Base-by-base conservation (phyloP, 768 basidiomycete species). In the Termitomyces sp. region DNA sequence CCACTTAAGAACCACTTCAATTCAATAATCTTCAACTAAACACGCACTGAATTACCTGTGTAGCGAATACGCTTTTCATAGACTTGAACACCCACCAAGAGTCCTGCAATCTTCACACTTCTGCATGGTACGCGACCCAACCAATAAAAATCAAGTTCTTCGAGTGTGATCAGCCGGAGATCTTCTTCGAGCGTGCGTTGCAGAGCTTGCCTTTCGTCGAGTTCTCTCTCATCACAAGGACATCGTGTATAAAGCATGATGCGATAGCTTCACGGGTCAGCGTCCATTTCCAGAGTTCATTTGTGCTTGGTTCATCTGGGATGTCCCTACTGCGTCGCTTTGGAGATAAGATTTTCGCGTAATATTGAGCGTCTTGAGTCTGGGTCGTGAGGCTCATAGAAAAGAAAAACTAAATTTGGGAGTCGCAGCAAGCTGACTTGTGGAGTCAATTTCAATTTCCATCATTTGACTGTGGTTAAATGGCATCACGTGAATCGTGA, bases 121-220 rank as follows among this genome's bases (percentile, higher is more conserved):
- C 88, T 74, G 66, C 88, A 90, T 3, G 90, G 90, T 1, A 86
- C 74, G 17, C 82, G 70, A 10, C 87, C 86, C 14, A 92, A 69
- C 85, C 86, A 85, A 65, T 77, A 90, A 59, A 83, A 87, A 54
- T 88, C 85, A 35, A 65, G 60, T 10, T 71, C 85, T 84, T 58
- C 34, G 51, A 43, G 41, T 28, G 51, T n/a, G 30, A 51, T 60
- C 34, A 52, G 42, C 57, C 26, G 22, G 28, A 45, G 34, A 46
- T 28, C 17, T 47, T 43, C 14, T 17, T 42, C 38, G 46, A 53
- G 50, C 22, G 35, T 15, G 30, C 11, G 21, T 45, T 60, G 19
- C 7, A 14, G 10, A 53, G 51, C 56, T 35, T 54, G 66, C 75
- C 75, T 70, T 65, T 65, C 19, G 58, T 59, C 17, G 55, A 55